These are phyloP conservation scores for Starmerella tilneyi DNA, from an alignment of 805 yeast species.

Conservation along the genomic window DNA sequence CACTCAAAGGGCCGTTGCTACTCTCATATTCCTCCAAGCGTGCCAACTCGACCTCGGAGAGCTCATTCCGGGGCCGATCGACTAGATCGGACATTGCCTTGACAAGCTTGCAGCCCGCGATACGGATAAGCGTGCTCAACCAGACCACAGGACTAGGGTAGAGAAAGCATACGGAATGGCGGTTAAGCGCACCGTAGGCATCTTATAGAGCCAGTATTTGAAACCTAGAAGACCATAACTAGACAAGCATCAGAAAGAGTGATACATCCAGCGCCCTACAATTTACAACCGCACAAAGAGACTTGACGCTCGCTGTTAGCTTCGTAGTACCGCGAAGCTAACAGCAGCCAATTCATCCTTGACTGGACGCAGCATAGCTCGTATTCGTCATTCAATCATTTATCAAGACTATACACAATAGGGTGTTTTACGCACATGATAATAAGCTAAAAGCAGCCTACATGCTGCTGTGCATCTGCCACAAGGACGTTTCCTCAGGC, in stretches of 20 bases:
- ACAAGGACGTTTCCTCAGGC: conserved; percentile 29
- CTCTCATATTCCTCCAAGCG: conserved; percentile 84
- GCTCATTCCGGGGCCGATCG: conserved; percentile 67
- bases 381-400: too few species aligned
- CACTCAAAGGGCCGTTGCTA: conserved; percentile 79
- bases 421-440: too few species aligned
- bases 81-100: conserved; percentile 39
- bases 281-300: too few species aligned
- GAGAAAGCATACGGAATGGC: neutral
- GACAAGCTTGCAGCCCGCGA: neutral
- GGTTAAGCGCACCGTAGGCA: too few species aligned
- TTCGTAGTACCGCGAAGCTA: too few species aligned
- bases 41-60: conserved; percentile 67
- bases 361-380: neutral
- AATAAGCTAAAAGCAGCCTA: neutral
- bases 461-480: conserved; percentile 5
- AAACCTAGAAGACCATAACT: too few species aligned
- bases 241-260: too few species aligned
- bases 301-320: too few species aligned
- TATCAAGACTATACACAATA: too few species aligned
- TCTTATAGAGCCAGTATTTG: too few species aligned
- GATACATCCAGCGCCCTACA: too few species aligned
- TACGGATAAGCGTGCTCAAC: neutral
- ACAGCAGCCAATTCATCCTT: neutral
- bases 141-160: neutral